phyloP scores from a whole-genome alignment of 805 yeast genomes.

The Candida hungchunana region DNA sequence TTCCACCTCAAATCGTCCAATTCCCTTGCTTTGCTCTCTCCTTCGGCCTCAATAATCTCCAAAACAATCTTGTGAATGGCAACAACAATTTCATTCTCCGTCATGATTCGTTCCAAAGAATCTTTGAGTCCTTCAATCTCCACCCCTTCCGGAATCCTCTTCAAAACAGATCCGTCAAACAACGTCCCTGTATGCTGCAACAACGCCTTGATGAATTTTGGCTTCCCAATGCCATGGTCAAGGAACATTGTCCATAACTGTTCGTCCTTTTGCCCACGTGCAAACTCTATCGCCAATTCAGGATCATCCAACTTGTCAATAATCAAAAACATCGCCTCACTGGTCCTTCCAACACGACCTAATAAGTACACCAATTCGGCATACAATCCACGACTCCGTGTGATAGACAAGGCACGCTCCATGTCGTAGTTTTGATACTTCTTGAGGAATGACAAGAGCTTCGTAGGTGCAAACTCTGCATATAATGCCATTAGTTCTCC shows the following conservation, averaged over 20 bases:
- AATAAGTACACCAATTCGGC: slow-evolving; percentile 78
- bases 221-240: slow-evolving; percentile 64
- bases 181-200: slow-evolving; percentile 64
- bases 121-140: slow-evolving; percentile 61
- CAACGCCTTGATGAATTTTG: slow-evolving; percentile 71
- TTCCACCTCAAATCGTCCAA: slow-evolving; percentile 28
- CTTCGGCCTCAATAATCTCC: slow-evolving; percentile 50
- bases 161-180: slow-evolving; percentile 64
- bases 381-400: slow-evolving; percentile 47
- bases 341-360: slow-evolving; percentile 78
- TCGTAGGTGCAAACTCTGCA: slow-evolving; percentile 52
- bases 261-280: slow-evolving; percentile 40
- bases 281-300: slow-evolving; percentile 74
- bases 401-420: slow-evolving; percentile 61
- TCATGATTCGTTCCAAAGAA: slow-evolving; percentile 57
- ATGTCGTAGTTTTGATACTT: slow-evolving; percentile 60
- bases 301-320: slow-evolving; percentile 78
- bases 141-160: slow-evolving; percentile 56
- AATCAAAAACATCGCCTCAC: slow-evolving; percentile 70
- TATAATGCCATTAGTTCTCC: slow-evolving; percentile 63
- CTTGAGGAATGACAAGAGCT: slow-evolving; percentile 58
- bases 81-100: slow-evolving; percentile 54
- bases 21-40: slow-evolving; percentile 32
- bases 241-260: slow-evolving; percentile 75
- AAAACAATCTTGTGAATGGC: slow-evolving; percentile 53